Evolutionary conservation across 495 filamentous ascomycete species (phyloP).

Genomic region (Chaetomium cochliodes): DNA sequence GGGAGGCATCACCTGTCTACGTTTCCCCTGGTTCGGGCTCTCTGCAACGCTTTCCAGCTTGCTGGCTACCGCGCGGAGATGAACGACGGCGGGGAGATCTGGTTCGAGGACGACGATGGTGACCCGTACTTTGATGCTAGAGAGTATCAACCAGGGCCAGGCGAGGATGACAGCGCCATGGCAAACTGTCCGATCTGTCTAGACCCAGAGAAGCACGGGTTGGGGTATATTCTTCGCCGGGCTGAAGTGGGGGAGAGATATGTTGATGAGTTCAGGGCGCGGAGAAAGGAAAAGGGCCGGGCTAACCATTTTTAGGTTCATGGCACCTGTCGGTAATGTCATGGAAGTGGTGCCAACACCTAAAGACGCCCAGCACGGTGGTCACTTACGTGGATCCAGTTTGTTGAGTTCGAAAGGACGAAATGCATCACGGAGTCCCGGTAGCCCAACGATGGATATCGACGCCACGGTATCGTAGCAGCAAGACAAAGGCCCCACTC

Average conservation of each 20-base stretch:
- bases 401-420: too few species aligned
- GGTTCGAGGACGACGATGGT: slow-evolving; percentile 20
- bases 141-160: slow-evolving; percentile 11
- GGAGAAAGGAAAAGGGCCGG: neutral
- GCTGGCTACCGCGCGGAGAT: slow-evolving; percentile 24
- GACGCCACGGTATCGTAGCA: too few species aligned
- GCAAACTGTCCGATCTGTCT: slow-evolving; percentile 18
- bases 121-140: slow-evolving; percentile 21
- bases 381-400: too few species aligned
- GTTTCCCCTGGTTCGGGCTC: slow-evolving; percentile 10
- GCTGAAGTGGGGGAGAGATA: slow-evolving; percentile 4
- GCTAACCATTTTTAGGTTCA: neutral
- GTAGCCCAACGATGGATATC: too few species aligned
- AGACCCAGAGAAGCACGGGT: slow-evolving; percentile 13
- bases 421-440: too few species aligned
- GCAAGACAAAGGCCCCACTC: too few species aligned
- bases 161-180: neutral
- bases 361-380: too few species aligned
- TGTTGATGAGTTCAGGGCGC: slow-evolving; percentile 13
- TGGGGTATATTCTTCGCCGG: slow-evolving; percentile 5
- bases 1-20: slow-evolving; percentile 15
- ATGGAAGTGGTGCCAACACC: too few species aligned
- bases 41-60: slow-evolving; percentile 20
- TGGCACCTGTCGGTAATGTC: neutral
- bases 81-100: slow-evolving; percentile 20